Conservation (phyloP, 2,329 filamentous ascomycete species). For the Aschersonia sp. region DNA sequence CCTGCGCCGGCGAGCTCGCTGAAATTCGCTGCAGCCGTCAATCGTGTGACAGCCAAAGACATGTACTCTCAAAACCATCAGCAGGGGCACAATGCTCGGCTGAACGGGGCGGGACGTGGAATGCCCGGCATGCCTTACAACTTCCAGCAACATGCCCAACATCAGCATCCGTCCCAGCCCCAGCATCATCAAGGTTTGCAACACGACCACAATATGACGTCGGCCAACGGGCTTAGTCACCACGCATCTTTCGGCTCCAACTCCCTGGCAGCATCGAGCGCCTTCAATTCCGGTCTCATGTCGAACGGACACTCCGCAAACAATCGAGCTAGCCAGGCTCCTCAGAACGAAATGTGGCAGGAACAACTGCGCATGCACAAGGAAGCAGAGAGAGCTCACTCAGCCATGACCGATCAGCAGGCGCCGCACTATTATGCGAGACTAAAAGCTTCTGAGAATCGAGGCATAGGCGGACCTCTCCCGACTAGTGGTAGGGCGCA, state of each 20-base stretch:
- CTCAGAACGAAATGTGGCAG: constrained; percentile 63
- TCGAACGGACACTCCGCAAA: constrained; percentile 41
- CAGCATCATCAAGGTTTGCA: constrained; percentile 49
- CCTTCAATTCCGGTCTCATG: constrained; percentile 38
- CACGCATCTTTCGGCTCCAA: constrained; percentile 19
- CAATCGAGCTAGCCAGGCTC: constrained; percentile 33
- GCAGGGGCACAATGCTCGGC: constrained; percentile 60
- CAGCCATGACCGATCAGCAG: constrained; percentile 54
- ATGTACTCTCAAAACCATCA: constrained; percentile 67
- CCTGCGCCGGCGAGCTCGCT: constrained; percentile 13
- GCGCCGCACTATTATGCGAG: constrained; percentile 59
- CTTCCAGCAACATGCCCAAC: constrained; percentile 47
- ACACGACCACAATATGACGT: constrained; percentile 40
- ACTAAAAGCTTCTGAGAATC: constrained; percentile 55
- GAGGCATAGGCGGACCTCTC: constrained; percentile 44
- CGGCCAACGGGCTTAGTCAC: constrained; percentile 37
- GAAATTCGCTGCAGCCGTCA: constrained; percentile 4
- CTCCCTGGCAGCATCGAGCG: constrained; percentile 48
- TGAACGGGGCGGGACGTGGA: constrained; percentile 46
- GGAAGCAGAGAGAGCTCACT: constrained; percentile 58
- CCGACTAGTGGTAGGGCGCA: constrained; percentile 32
- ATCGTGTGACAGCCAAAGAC: constrained; percentile 18
- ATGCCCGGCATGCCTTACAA: constrained; percentile 55
- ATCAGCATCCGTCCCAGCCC: constrained; percentile 48
- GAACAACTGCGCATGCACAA: constrained; percentile 74